Evolutionary conservation across 108 stramenopile genomes (phyloP), one percentile per base, ranked within the genome.

Genomic region (Skeletonema marinoi): DNA sequence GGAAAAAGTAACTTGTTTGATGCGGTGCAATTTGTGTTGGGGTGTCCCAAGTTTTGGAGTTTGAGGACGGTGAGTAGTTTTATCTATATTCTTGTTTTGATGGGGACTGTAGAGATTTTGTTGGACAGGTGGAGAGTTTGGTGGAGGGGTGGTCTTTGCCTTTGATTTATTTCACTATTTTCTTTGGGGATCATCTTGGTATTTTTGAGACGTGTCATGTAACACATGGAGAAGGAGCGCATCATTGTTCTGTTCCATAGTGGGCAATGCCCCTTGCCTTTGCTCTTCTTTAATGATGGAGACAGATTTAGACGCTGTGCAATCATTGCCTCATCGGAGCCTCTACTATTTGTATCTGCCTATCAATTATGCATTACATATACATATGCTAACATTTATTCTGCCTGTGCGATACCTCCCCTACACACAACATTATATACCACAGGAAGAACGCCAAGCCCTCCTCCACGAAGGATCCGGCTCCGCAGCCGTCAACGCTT

Each of bases 1-100:
- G 99, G 99, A 10, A 99, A 99, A 81, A 92, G 90, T 59, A 99
- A 98, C 77, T 86, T 98, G 32, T 98, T 99, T 81, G 97, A 97
- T 75, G 99, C 99, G 31, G 94, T 99, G 60, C 97, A 98, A 85
- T 99, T 99, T 70, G 96, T 94, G 7, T 85, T 99, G 32, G 77
- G 89, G 68, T 88, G 91, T 59, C 98, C 96, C 54, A 88, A 94
- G 62, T 98, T 98, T 84, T 85, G 85, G 62, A 93, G 80, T 60
- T 85, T 99, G 33, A 74, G 98, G 58, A 75, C 90, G 85, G 92
- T 93, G 80, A 69, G 92, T 84, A 69, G 92, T 84, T 3, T 29
- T 60, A 3, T 31, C 9, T 60, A 0, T 21, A 14, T 60, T 60
- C 59, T 25, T 21, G 59, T 59, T 7, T 13, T 25, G 32, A 11